Conservation (phyloP, 2,329 filamentous ascomycete genomes). For the Lithohypha guttulata region DNA sequence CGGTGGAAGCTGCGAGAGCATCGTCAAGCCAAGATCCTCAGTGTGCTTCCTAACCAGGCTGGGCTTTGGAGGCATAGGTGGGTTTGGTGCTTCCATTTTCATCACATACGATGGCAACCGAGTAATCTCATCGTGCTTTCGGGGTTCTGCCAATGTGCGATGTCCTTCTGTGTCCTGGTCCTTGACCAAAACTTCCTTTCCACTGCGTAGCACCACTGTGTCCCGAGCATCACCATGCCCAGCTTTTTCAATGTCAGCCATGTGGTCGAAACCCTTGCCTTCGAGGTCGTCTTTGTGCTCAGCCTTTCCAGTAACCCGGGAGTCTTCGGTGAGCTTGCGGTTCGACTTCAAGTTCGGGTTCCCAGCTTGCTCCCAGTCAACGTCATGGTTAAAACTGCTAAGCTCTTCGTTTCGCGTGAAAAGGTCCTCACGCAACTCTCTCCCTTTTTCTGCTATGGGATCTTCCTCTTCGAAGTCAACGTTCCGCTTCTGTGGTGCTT, state of each 20-base stretch:
- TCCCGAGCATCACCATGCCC: constrained; percentile 58
- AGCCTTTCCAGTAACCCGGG: constrained; percentile 48
- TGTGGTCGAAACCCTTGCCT: constrained; percentile 65
- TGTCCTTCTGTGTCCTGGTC: constrained; percentile 54
- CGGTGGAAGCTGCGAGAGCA: constrained; percentile 58
- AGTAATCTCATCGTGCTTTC: constrained; percentile 31
- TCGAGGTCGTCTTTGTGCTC: constrained; percentile 64
- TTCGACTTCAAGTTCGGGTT: constrained; percentile 47
- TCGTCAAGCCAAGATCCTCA: constrained; percentile 56
- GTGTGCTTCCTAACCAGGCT: constrained; percentile 50
- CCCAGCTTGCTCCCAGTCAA: constrained; percentile 49
- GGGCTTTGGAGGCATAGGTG: constrained; percentile 49
- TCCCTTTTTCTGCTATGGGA: constrained; percentile 13
- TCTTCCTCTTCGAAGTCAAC: constrained; percentile 12
- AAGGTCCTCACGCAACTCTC: constrained; percentile 40
- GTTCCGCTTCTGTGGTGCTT: neutral
- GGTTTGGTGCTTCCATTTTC: constrained; percentile 32
- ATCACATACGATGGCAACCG: constrained; percentile 18
- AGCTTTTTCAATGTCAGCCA: constrained; percentile 53
- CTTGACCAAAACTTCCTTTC: constrained; percentile 60
- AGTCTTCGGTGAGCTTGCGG: constrained; percentile 46
- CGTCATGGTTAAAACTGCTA: constrained; percentile 66
- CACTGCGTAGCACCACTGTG: constrained; percentile 53
- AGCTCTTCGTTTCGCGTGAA: constrained; percentile 45
- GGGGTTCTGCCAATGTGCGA: constrained; percentile 46